Conservation (phyloP, 106 monocot genomes). For the Dioscorea zingiberensis region DNA sequence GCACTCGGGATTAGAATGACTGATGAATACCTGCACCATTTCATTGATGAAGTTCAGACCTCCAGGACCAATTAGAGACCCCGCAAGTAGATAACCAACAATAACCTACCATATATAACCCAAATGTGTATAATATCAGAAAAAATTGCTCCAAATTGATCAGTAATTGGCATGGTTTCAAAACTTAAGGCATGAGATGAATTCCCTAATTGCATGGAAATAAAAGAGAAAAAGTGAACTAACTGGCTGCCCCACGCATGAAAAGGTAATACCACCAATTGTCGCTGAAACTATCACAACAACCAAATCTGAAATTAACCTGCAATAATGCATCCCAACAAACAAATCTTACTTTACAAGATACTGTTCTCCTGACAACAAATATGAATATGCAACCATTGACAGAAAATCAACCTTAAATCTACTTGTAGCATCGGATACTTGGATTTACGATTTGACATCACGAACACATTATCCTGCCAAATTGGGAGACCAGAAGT, state of each 20-base stretch:
- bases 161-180: not conserved
- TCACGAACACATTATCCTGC: constrained; percentile 95
- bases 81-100: constrained; percentile 98
- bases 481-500: constrained; percentile 1
- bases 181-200: not conserved
- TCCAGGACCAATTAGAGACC: constrained; percentile 95
- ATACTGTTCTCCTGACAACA: no score
- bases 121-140: constrained; percentile 4
- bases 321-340: constrained; percentile 20
- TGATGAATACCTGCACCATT: constrained; percentile 77
- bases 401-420: constrained; percentile 46
- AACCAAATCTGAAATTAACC: constrained; percentile 94
- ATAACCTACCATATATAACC: constrained; percentile 56
- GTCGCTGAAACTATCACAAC: constrained; percentile 99
- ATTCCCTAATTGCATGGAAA: no score
- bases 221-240: constrained; percentile 12
- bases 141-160: not conserved
- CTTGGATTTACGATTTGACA: constrained; percentile 96
- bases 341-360: not conserved
- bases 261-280: constrained; percentile 83
- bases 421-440: constrained; percentile 98
- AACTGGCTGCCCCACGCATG: constrained; percentile 91
- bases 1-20: not conserved
- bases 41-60: constrained; percentile 88
- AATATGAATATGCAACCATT: no score